Evolutionary conservation across 2,329 filamentous ascomycete species (phyloP), one percentile per base, ranked within the genome.

Genomic region (Neonectria punicea): DNA sequence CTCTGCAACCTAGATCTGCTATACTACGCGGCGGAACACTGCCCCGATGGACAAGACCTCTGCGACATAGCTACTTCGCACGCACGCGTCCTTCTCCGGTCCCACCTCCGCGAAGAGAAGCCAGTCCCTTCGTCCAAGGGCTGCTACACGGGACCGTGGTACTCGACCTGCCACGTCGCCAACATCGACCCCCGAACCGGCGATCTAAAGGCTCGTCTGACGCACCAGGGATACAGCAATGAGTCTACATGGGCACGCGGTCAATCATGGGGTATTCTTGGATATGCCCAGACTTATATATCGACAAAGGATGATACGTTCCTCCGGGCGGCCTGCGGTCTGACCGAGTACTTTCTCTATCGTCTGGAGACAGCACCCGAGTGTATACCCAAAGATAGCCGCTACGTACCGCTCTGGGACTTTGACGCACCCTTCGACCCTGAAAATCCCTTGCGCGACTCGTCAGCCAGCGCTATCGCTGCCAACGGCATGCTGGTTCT

Each of bases 251-350:
- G 84, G 84, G 75, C 80, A 1, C 77, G 84, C 2, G 84, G 84
- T 0, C 84, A 86, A 61, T 80, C 82, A 0, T 86, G 84, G 84
- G 79, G 78, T 0, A 81, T 85, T 8, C 73, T 84, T 46, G 84
- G 84, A 0, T 86, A 83, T 57, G 77, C 82, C 1, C 83, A 85
- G 65, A 82, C 81, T 0, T 85, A 84, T 61, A 75, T 70, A 25
- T 85, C 82, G 82, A 85, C 83, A 0, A 81, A 80, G 16, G 78
- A 83, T 4, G 25, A 63, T 0, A 69, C 58, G 0, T 85, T 84
- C 53, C 72, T 85, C 0, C 66, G 79, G 0, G 82, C 83, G 0
- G 80, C 85, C 0, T 79, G 81, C 5, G 77, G 78, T 0, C 76
- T 82, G 16, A 81, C 83, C 1, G 77, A 84, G 53, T 85, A 85